These are phyloP conservation scores for Apostasia shenzhenica DNA, from an alignment of 106 monocot genomes.

Conservation along the genomic window DNA sequence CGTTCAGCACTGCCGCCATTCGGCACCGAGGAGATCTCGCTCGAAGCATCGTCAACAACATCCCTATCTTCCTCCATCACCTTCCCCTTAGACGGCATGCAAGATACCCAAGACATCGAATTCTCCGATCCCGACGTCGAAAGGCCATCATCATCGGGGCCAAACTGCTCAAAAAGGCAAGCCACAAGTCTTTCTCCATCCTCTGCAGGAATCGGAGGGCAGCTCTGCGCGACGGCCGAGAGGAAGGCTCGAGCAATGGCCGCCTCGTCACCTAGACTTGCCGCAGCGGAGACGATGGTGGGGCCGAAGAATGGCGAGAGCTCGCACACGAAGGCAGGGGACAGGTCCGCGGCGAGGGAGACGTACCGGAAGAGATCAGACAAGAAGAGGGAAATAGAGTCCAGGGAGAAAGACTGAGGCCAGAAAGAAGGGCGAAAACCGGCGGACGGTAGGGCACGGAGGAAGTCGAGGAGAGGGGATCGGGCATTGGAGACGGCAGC, in stretches of 20 bases:
- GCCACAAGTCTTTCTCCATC: conserved; percentile 44
- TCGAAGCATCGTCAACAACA: conserved; percentile 30
- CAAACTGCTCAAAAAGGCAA: conserved; percentile 46
- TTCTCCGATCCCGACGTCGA: conserved; percentile 24
- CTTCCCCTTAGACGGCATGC: conserved; percentile 50
- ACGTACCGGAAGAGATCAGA: conserved; percentile 32
- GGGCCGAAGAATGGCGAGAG: conserved; percentile 23
- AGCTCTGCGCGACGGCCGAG: conserved; percentile 34
- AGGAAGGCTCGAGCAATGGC: conserved; percentile 48
- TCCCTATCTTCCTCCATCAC: conserved; percentile 52
- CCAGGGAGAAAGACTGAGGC: conserved; percentile 41
- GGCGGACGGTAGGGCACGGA: conserved; percentile 34
- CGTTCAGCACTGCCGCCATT: conserved; percentile 21
- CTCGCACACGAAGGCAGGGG: conserved; percentile 33
- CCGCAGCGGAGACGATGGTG: conserved; percentile 24
- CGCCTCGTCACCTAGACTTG: conserved; percentile 12
- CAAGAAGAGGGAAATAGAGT: conserved; percentile 31
- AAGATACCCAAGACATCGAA: conserved; percentile 27
- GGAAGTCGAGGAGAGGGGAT: conserved; percentile 49
- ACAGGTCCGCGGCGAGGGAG: conserved; percentile 24
- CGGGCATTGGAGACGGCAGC: conserved; percentile 26
- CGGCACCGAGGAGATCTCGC: conserved; percentile 29
- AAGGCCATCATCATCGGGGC: neutral
- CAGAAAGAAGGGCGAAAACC: conserved; percentile 36
- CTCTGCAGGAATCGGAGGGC: conserved; percentile 27